phyloP scores from a whole-genome alignment of 2,329 filamentous ascomycete genomes.

The Epichloe baconii region DNA sequence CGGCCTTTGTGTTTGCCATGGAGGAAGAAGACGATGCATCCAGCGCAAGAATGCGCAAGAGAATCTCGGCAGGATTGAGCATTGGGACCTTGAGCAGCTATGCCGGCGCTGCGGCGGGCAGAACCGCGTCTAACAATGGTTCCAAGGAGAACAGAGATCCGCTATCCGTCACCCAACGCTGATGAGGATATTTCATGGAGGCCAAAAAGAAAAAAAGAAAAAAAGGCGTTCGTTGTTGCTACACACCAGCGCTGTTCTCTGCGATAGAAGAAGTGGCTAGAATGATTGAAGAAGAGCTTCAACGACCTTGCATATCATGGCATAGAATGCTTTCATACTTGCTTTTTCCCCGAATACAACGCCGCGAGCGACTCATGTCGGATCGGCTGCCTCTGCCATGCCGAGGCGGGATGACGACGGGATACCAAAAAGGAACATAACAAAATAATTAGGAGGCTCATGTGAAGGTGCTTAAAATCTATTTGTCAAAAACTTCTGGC shows the following conservation, averaged over 20 bases:
- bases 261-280: slow-evolving; percentile 2
- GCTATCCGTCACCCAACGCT: slow-evolving; percentile 20
- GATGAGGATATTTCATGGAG: slow-evolving; percentile 5
- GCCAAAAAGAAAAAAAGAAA: background rate
- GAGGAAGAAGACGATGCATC: slow-evolving; percentile 46
- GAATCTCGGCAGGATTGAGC: slow-evolving; percentile 30
- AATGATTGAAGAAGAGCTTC: background rate
- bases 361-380: background rate
- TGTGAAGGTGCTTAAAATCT: slow-evolving; percentile 3
- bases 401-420: background rate
- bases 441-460: slow-evolving; percentile 4
- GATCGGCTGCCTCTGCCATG: background rate
- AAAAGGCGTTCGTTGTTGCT: background rate
- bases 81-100: slow-evolving; percentile 29
- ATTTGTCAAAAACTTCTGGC: background rate
- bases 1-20: slow-evolving; percentile 53
- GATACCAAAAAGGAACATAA: background rate
- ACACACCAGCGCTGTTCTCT: background rate
- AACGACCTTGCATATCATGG: slow-evolving; percentile 1
- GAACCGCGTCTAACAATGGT: slow-evolving; percentile 12
- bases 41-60: slow-evolving; percentile 32
- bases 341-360: background rate
- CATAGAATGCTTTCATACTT: slow-evolving; percentile 4
- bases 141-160: slow-evolving; percentile 18
- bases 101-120: slow-evolving; percentile 22